These are phyloP conservation scores for Fusarium sp. DNA, from an alignment of 2,329 filamentous ascomycete species.

Conservation along the genomic window DNA sequence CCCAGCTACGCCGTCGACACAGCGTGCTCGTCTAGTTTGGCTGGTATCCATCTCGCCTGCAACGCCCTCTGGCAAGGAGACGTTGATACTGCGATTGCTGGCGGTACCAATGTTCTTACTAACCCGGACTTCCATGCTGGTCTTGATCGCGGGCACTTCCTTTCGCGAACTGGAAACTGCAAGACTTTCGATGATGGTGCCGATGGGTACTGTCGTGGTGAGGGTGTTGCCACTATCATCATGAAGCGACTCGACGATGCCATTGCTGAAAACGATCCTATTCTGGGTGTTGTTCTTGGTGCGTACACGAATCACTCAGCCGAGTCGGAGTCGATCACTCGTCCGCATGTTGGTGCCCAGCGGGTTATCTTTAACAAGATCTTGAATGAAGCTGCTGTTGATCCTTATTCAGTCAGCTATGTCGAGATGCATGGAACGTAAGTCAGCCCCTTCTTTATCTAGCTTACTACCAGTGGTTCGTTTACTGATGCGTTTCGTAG, in stretches of 20 bases:
- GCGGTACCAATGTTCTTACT: conserved; percentile 77
- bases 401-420: conserved; percentile 82
- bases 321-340: conserved; percentile 78
- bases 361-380: conserved; percentile 72
- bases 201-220: conserved; percentile 68
- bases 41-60: conserved; percentile 78
- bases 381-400: conserved; percentile 78
- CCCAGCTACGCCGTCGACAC: conserved; percentile 81
- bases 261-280: conserved; percentile 72
- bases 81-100: conserved; percentile 84
- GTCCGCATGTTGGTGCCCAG: conserved; percentile 75
- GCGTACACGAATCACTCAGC: conserved; percentile 79
- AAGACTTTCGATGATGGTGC: conserved; percentile 71
- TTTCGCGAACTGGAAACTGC: conserved; percentile 61
- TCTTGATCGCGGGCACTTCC: conserved; percentile 74
- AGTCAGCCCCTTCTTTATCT: background rate
- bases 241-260: conserved; percentile 65
- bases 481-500: conserved; percentile 57
- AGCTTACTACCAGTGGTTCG: too few species aligned
- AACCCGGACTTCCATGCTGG: conserved; percentile 76
- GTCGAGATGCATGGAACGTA: conserved; percentile 85
- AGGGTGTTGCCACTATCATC: conserved; percentile 62
- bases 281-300: conserved; percentile 71
- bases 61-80: conserved; percentile 78
- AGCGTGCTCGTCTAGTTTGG: conserved; percentile 81